Conservation (phyloP, 1,284 basidiomycete species). For the Cronartium quercuum region DNA sequence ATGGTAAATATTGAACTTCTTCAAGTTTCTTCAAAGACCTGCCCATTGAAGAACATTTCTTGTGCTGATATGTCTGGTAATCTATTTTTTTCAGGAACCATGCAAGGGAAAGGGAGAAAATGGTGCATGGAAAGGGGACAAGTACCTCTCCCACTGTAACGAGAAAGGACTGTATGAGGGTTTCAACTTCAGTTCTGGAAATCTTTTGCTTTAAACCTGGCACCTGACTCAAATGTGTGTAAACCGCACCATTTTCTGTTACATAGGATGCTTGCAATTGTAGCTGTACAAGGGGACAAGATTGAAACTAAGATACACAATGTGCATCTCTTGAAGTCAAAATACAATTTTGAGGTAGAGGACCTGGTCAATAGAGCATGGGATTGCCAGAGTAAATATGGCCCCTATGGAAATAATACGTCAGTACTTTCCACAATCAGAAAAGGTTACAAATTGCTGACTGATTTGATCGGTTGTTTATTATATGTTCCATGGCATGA, state of each 20-base stretch:
- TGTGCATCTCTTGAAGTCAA: background rate
- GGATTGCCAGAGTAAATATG: constrained; percentile 12
- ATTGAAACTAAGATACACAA: constrained; percentile 5
- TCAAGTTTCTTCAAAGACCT: background rate
- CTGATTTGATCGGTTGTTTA: no score
- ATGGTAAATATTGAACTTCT: background rate
- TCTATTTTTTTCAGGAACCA: constrained; percentile 13
- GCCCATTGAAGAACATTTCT: background rate
- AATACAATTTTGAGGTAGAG: constrained; percentile 7
- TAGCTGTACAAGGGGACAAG: constrained; percentile 4
- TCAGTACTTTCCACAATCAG: background rate
- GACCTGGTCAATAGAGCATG: constrained; percentile 15
- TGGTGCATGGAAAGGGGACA: constrained; percentile 21
- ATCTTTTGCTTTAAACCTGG: background rate
- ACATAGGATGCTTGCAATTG: constrained; percentile 19
- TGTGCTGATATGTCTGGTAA: background rate
- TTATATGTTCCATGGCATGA: no score
- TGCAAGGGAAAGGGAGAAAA: constrained; percentile 12
- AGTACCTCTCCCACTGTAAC: constrained; percentile 14
- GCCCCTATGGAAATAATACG: constrained; percentile 3
- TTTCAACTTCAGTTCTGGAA: background rate
- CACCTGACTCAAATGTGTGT: background rate
- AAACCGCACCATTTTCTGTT: background rate
- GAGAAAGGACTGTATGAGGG: constrained; percentile 18
- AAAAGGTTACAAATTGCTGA: no score